Percentiles rank a stretch among this genome's conserved stretches.
phyloP scores from a whole-genome alignment of 305 asterid genomes.

The Ruellia speciosa region DNA sequence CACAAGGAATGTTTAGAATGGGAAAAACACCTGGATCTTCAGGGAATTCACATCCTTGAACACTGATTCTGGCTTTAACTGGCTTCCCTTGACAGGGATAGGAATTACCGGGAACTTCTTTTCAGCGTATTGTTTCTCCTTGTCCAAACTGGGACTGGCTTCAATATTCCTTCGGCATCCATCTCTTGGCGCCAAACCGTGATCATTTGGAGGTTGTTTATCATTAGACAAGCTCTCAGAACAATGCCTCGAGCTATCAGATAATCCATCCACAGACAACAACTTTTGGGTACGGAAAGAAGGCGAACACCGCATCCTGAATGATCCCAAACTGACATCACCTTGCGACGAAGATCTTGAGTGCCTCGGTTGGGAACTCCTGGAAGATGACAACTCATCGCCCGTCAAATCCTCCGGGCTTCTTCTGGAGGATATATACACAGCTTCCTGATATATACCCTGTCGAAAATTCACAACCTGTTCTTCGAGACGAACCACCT shows the following conservation, averaged over 20 bases:
- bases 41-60: slow-evolving; percentile 32
- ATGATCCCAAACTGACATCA: slow-evolving; percentile 37
- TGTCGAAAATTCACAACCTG: slow-evolving; percentile 55
- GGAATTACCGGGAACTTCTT: slow-evolving; percentile 22
- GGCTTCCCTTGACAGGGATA: slow-evolving; percentile 23
- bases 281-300: slow-evolving; percentile 38
- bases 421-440: slow-evolving; percentile 36
- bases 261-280: slow-evolving; percentile 14
- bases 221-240: slow-evolving; percentile 22
- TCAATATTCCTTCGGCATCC: slow-evolving; percentile 28
- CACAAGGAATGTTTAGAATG: not conserved
- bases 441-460: slow-evolving; percentile 70
- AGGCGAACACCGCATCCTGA: slow-evolving; percentile 22
- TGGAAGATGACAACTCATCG: slow-evolving; percentile 12
- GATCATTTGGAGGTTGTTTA: slow-evolving; percentile 24
- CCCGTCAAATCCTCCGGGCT: slow-evolving; percentile 25
- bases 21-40: slow-evolving; percentile 38
- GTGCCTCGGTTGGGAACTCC: slow-evolving; percentile 33
- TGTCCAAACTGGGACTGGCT: slow-evolving; percentile 22
- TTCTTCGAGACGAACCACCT: slow-evolving; percentile 78
- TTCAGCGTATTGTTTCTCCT: slow-evolving; percentile 21
- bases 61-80: slow-evolving; percentile 28
- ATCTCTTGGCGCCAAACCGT: slow-evolving; percentile 18
- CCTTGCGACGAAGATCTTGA: slow-evolving; percentile 51
- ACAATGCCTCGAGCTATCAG: slow-evolving; percentile 20